Evolutionary conservation across 768 basidiomycete species (phyloP).

Genomic region (Tylopilus intermedius): DNA sequence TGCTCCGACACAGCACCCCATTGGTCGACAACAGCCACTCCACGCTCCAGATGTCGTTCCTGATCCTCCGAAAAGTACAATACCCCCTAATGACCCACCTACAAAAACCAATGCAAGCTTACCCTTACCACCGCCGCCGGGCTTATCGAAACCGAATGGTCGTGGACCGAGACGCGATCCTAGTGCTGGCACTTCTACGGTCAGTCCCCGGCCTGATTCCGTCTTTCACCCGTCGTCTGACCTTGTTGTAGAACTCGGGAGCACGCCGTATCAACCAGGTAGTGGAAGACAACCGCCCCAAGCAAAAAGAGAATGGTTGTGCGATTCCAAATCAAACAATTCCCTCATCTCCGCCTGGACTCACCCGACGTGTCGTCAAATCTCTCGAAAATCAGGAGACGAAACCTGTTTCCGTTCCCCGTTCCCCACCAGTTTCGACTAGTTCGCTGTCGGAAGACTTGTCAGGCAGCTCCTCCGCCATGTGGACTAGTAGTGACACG

Average conservation of each 20-base stretch:
- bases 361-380: constrained; percentile 6
- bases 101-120: neutral
- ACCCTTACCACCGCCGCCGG: constrained; percentile 13
- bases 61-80: neutral
- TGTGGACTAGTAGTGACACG: constrained; percentile 13
- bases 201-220: neutral
- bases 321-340: neutral
- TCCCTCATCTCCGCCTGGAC: constrained; percentile 7
- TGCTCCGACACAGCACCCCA: neutral
- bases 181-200: neutral
- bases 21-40: neutral
- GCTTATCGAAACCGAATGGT: constrained; percentile 1
- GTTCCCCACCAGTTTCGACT: constrained; percentile 9
- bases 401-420: constrained; percentile 9
- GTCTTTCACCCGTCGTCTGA: neutral
- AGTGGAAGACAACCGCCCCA: neutral
- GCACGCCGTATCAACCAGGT: neutral
- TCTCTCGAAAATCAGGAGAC: neutral
- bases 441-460: constrained; percentile 19
- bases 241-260: constrained; percentile 1
- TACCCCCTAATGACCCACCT: neutral
- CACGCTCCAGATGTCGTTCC: neutral
- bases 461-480: constrained; percentile 10
- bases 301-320: constrained; percentile 6
- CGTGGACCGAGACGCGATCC: neutral